Percentiles rank a stretch among this genome's conserved stretches.
Evolutionary conservation across 2,329 filamentous ascomycete genomes (phyloP).

Genomic region (Fusarium nelsonii): DNA sequence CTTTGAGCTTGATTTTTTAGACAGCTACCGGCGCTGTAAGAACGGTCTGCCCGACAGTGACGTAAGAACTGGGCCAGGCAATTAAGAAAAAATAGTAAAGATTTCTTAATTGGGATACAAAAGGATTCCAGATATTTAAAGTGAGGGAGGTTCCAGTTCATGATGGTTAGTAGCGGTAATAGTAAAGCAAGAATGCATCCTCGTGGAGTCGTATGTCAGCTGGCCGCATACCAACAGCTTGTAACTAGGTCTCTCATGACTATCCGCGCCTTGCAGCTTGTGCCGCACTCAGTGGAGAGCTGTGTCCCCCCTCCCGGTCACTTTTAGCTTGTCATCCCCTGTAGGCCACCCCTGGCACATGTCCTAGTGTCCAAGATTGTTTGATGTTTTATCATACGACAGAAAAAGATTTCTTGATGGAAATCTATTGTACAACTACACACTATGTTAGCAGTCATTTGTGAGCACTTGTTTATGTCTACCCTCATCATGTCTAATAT

Average conservation of each 20-base stretch:
- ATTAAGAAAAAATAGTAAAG: constrained; percentile 8
- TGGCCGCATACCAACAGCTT: constrained; percentile 34
- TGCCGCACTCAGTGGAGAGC: constrained; percentile 23
- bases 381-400: constrained; percentile 11
- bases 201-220: constrained; percentile 35
- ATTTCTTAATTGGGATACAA: neutral
- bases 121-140: constrained; percentile 1
- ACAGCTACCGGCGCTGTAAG: constrained; percentile 37
- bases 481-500: constrained; percentile 1
- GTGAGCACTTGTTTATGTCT: constrained; percentile 13
- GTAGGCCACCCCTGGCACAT: neutral
- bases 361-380: constrained; percentile 15
- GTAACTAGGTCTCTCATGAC: constrained; percentile 22
- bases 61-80: constrained; percentile 13
- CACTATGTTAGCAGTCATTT: rapidly evolving
- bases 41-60: constrained; percentile 23
- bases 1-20: constrained; percentile 53
- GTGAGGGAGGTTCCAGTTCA: neutral
- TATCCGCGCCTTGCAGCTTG: constrained; percentile 10
- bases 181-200: constrained; percentile 32
- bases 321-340: constrained; percentile 16
- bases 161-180: neutral
- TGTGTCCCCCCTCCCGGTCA: constrained; percentile 11
- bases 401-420: constrained; percentile 12
- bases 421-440: neutral